These are phyloP conservation scores for Pezicula carpinea DNA, from an alignment of 2,329 filamentous ascomycete genomes.

Conservation along the genomic window DNA sequence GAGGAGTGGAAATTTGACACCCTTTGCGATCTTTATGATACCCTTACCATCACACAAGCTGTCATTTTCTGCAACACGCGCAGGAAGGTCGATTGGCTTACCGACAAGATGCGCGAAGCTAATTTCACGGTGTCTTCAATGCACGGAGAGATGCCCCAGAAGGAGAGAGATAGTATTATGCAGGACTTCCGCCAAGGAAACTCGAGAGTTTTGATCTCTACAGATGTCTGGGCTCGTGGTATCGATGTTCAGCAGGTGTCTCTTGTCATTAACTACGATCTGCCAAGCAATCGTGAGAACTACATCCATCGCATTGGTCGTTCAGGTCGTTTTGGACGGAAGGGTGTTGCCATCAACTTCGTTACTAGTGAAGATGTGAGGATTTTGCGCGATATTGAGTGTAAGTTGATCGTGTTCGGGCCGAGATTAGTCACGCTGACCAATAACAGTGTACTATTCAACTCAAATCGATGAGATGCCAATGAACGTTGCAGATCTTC, in stretches of 20 bases:
- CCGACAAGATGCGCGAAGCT: constrained; percentile 97
- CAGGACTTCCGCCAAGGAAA: constrained; percentile 97
- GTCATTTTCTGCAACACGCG: constrained; percentile 99
- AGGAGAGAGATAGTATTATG: constrained; percentile 98
- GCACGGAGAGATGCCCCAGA: constrained; percentile 99
- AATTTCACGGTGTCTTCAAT: constrained; percentile 99
- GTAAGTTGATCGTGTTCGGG: constrained; percentile 46
- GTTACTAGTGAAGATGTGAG: constrained; percentile 97
- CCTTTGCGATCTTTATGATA: constrained; percentile 97
- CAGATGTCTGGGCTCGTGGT: constrained; percentile 95
- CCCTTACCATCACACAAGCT: constrained; percentile 95
- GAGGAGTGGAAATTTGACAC: constrained; percentile 99
- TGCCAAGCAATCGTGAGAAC: constrained; percentile 98
- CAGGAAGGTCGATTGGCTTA: constrained; percentile 98
- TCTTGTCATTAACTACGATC: constrained; percentile 97
- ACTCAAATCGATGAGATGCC: constrained; percentile 81
- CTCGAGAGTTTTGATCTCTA: constrained; percentile 92
- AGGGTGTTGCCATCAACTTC: constrained; percentile 99
- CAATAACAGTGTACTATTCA: constrained; percentile 60
- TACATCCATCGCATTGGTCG: constrained; percentile 98
- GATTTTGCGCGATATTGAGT: constrained; percentile 94
- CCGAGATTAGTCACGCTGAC: constrained; percentile 12
- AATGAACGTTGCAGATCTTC: constrained; percentile 59
- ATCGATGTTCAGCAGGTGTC: constrained; percentile 99
- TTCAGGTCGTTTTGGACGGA: constrained; percentile 91